Conservation (phyloP, 371 early-diverging fungal genomes). For the Apophysomyces trapeziformis region DNA sequence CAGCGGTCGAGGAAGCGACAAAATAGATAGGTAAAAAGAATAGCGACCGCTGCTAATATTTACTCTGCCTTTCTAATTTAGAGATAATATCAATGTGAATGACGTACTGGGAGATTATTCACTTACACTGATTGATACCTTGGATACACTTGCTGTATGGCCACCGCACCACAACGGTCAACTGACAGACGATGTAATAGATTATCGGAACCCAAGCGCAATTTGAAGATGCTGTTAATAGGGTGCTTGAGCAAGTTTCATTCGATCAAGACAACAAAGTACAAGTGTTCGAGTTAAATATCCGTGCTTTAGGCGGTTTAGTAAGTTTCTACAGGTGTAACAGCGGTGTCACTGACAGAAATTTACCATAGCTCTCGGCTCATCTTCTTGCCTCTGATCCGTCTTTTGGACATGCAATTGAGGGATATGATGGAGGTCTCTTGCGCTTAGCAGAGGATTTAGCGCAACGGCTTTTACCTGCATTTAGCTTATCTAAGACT, state of each 20-base stretch:
- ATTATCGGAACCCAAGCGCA: constrained; percentile 69
- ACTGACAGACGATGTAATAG: constrained; percentile 28
- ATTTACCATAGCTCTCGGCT: constrained; percentile 66
- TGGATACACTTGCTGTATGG: constrained; percentile 85
- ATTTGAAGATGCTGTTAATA: constrained; percentile 76
- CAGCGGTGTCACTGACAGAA: neutral
- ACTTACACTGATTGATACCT: constrained; percentile 87
- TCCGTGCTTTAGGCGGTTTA: constrained; percentile 90
- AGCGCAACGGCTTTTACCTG: constrained; percentile 87
- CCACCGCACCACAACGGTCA: neutral
- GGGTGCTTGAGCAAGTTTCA: constrained; percentile 66
- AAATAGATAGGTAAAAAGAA: constrained; percentile 61
- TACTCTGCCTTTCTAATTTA: constrained; percentile 20
- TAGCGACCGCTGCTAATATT: neutral
- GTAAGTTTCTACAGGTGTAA: constrained; percentile 34
- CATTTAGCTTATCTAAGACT: constrained; percentile 83
- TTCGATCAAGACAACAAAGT: constrained; percentile 88
- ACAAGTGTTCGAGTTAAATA: constrained; percentile 95
- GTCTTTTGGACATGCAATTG: constrained; percentile 53
- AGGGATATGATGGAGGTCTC: constrained; percentile 77
- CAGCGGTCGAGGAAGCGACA: constrained; percentile 79
- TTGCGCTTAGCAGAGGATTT: constrained; percentile 80
- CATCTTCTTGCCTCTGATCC: constrained; percentile 85
- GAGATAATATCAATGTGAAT: constrained; percentile 70
- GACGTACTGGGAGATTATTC: constrained; percentile 94